Percentiles rank a stretch among this genome's conserved stretches.
These are phyloP conservation scores for Mycena chlorophos DNA, from an alignment of 768 basidiomycete species.

Conservation along the genomic window DNA sequence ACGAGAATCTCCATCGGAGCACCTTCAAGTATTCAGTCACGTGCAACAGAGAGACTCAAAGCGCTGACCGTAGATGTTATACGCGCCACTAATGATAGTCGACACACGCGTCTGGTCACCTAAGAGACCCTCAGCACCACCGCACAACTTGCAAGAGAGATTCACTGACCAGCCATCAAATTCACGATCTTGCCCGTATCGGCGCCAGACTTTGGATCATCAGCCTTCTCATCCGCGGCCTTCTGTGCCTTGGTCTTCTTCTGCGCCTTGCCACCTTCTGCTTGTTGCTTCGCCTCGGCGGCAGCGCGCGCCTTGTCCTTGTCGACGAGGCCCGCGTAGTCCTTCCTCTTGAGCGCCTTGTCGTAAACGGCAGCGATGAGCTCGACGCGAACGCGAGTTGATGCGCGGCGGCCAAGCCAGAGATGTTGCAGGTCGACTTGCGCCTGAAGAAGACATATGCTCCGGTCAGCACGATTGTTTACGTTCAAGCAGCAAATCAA, in stretches of 20 bases:
- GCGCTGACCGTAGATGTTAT: constrained; percentile 23
- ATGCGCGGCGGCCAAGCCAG: constrained; percentile 78
- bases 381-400: constrained; percentile 70
- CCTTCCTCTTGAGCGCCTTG: constrained; percentile 81
- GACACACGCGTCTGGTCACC: neutral
- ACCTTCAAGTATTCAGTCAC: constrained; percentile 22
- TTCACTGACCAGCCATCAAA: constrained; percentile 83
- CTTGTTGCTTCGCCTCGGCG: constrained; percentile 4
- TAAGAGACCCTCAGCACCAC: no score
- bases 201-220: constrained; percentile 73
- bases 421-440: constrained; percentile 74
- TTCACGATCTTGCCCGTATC: constrained; percentile 88
- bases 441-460: constrained; percentile 33
- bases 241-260: constrained; percentile 1
- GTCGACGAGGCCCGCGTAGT: constrained; percentile 75
- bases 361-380: constrained; percentile 88
- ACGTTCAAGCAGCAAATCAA: neutral
- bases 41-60: neutral
- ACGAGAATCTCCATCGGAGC: constrained; percentile 59
- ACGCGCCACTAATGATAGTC: constrained; percentile 13
- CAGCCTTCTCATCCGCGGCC: constrained; percentile 33
- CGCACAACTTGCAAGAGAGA: no score
- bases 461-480: neutral
- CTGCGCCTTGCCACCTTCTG: neutral
- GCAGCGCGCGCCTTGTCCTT: constrained; percentile 15